Evolutionary conservation across 2,329 filamentous ascomycete species (phyloP).

Genomic region (Aspergillus tanneri): DNA sequence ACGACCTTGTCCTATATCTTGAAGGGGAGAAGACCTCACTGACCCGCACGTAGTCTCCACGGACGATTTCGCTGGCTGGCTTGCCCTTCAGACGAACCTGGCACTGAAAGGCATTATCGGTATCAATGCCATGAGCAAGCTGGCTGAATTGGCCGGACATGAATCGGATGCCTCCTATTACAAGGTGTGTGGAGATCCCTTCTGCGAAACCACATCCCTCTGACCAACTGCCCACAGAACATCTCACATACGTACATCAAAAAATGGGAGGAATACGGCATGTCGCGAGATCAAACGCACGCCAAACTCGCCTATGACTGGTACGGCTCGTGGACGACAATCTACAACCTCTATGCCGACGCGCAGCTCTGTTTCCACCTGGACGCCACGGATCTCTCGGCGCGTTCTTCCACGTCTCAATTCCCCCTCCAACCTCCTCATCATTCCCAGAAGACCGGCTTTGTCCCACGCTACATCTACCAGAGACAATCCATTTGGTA

Average conservation of each 20-base stretch:
- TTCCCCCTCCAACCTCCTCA: conserved; percentile 10
- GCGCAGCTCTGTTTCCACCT: conserved; percentile 77
- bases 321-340: conserved; percentile 77
- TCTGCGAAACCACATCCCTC: background rate
- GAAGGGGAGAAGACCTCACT: conserved; percentile 17
- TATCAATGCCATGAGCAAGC: conserved; percentile 72
- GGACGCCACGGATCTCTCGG: conserved; percentile 41
- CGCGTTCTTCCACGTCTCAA: conserved; percentile 5
- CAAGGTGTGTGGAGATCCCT: conserved; percentile 37
- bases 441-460: conserved; percentile 44
- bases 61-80: conserved; percentile 78
- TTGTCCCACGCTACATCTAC: conserved; percentile 76
- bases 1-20: background rate
- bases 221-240: conserved; percentile 37
- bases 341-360: conserved; percentile 84
- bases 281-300: conserved; percentile 68
- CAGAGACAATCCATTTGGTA: conserved; percentile 80
- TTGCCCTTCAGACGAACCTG: conserved; percentile 76
- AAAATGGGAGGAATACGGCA: conserved; percentile 69
- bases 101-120: conserved; percentile 82
- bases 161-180: conserved; percentile 58
- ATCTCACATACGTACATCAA: conserved; percentile 66
- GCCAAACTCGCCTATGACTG: conserved; percentile 78
- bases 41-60: conserved; percentile 59
- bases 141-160: conserved; percentile 63